Evolutionary conservation across 2,329 filamentous ascomycete species (phyloP).

Genomic region (Sclerotinia trifoliorum): DNA sequence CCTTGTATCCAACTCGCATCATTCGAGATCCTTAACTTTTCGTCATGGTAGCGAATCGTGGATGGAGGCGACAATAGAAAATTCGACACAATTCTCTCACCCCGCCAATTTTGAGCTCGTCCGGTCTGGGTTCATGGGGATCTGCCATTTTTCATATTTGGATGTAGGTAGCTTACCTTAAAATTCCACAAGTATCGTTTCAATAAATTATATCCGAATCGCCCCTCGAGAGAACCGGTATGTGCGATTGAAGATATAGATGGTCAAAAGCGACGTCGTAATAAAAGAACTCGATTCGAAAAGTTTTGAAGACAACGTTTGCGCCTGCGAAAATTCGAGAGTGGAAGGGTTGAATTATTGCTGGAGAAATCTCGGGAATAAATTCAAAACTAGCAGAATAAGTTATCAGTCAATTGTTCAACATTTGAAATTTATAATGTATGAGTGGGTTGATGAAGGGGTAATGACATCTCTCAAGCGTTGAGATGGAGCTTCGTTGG

Average conservation of each 20-base stretch:
- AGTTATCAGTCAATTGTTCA: conserved; percentile 33
- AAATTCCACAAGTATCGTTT: conserved; percentile 29
- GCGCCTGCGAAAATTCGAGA: conserved; percentile 37
- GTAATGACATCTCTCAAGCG: conserved; percentile 17
- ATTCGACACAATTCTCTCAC: not conserved
- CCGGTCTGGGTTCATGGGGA: conserved; percentile 14
- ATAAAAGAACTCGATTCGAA: conserved; percentile 33
- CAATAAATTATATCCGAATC: conserved; percentile 33
- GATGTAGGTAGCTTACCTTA: conserved; percentile 35
- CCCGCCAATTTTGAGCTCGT: not conserved
- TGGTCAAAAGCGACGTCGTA: conserved; percentile 27
- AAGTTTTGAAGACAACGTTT: conserved; percentile 34
- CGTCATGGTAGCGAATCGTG: not conserved
- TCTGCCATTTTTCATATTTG: conserved; percentile 30
- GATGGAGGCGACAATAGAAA: not conserved
- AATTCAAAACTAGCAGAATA: conserved; percentile 37
- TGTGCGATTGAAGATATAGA: conserved; percentile 30
- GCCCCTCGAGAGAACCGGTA: conserved; percentile 33
- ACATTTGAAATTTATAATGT: not conserved
- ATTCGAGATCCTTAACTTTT: not conserved
- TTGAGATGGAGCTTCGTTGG: conserved; percentile 24
- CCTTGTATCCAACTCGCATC: not conserved
- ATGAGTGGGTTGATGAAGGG: conserved; percentile 20
- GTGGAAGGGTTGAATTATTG: conserved; percentile 36
- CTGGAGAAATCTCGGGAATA: conserved; percentile 36